Evolutionary conservation across 202 grass and related monocot species (phyloP), one percentile per base, ranked within the genome.

Genomic region (Bolboschoenoplectus hybrid): DNA sequence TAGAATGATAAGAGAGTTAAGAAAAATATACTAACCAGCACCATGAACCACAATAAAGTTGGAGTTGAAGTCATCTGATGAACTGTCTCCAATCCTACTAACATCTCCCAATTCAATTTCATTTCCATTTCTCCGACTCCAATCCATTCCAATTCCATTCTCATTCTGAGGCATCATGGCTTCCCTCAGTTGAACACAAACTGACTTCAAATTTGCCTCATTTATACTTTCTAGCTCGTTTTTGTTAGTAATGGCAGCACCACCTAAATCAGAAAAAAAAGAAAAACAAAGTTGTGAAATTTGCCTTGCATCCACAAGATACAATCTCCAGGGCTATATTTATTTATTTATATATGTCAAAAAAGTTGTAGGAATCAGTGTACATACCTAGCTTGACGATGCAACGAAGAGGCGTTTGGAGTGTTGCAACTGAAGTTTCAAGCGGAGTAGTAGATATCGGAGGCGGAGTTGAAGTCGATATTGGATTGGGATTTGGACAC

Each of bases 161-260:
- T 36, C 60, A 35, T 19, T 81, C 10, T 55, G 39, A 68, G 91
- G 82, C 64, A 87, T 87, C 90, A 98, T 92, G 80, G 93, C 93
- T 82, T 92, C 79, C 71, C 93, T 90, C 74, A 95, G 88, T 86
- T 95, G 96, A 50, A 57, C 62, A 79, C 96, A 98, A 14, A 92
- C 90, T 56, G 90, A 94, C 51, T 81, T 66, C 43, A 98, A 73
- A 87, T 70, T 91, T 47, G 65, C 74, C 63, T 91, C 77, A 32
- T 93, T 74, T 71, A 97, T 91, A 69, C 86, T 93, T 88, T 97
- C 95, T 82, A 97, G 80, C 81, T 95, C 91, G 3, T 92, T 88
- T 88, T 95, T 97, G 85, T 92, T 91, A 49, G 95, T 97, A 80
- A 97, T 97, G 60, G 95, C 95, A 39, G 95, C 93, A 19, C 93